phyloP scores from a whole-genome alignment of 2,329 filamentous ascomycete species.

The Colletotrichum echinochloae region DNA sequence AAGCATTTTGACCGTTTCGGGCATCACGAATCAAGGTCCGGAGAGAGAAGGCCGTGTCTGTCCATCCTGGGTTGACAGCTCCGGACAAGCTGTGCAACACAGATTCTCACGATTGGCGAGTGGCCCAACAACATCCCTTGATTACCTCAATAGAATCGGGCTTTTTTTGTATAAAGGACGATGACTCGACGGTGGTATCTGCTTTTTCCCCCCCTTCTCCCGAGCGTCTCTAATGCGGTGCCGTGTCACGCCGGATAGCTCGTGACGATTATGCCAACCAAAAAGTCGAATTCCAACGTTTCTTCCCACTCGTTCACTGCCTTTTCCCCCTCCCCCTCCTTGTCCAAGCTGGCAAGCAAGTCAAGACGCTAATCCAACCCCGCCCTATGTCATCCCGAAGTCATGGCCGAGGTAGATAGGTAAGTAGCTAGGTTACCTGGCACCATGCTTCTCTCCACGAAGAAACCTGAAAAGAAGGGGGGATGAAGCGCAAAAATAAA shows the following conservation, averaged over 20 bases:
- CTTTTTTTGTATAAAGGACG: constrained; percentile 32
- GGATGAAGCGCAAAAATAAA: neutral
- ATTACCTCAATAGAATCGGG: neutral
- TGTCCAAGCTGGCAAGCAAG: neutral
- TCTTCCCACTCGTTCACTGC: neutral
- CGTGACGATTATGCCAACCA: constrained; percentile 28
- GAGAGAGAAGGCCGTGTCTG: too few species aligned
- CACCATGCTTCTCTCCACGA: neutral
- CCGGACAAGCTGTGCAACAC: too few species aligned
- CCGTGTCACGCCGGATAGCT: constrained; percentile 19
- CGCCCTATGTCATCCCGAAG: neutral
- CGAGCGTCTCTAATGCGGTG: constrained; percentile 36
- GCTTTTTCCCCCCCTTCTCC: constrained; percentile 34
- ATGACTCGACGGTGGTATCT: constrained; percentile 36
- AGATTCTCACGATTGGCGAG: neutral
- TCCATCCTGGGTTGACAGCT: too few species aligned
- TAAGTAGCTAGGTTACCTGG: neutral
- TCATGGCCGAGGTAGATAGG: neutral
- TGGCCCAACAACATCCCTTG: neutral
- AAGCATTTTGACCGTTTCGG: neutral
- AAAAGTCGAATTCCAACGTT: constrained; percentile 1
- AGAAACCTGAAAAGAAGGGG: neutral
- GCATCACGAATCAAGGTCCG: too few species aligned
- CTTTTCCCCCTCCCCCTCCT: neutral
- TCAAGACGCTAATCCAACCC: neutral